Conservation (phyloP, 805 yeast species). For the Candida dendrica region DNA sequence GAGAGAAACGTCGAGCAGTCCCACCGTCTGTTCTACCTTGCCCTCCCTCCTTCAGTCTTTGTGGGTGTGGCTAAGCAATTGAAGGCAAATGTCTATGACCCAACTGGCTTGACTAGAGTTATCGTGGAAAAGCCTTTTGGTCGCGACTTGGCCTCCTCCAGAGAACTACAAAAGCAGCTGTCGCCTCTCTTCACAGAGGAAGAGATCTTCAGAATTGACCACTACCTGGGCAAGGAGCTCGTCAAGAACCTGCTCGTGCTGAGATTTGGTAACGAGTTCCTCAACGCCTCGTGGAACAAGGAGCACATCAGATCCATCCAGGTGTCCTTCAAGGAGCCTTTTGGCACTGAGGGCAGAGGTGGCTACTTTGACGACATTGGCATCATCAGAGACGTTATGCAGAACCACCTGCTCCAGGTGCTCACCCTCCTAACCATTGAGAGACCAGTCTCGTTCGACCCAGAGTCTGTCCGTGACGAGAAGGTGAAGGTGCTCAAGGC, state of each 20-base stretch:
- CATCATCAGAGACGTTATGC: conserved; percentile 96
- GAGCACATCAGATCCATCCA: conserved; percentile 74
- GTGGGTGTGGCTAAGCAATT: conserved; percentile 68
- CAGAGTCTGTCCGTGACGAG: conserved; percentile 93
- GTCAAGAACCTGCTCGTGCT: conserved; percentile 86
- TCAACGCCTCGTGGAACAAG: conserved; percentile 85
- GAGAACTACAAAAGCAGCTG: conserved; percentile 67
- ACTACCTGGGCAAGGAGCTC: conserved; percentile 96
- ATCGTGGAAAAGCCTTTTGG: conserved; percentile 98
- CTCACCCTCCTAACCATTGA: conserved; percentile 92
- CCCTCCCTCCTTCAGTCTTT: conserved; percentile 92
- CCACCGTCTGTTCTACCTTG: conserved; percentile 85
- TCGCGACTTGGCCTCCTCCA: conserved; percentile 74
- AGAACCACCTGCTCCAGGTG: conserved; percentile 92
- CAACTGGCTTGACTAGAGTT: conserved; percentile 66
- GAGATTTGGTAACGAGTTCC: conserved; percentile 85
- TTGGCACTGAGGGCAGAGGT: conserved; percentile 98
- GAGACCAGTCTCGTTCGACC: conserved; percentile 83
- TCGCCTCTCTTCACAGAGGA: conserved; percentile 87
- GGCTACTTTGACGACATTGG: conserved; percentile 96
- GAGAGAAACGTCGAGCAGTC: conserved; percentile 38
- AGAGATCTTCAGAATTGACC: conserved; percentile 93
- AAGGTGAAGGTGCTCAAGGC: conserved; percentile 89
- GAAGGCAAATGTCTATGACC: conserved; percentile 61
- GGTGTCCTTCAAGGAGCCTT: conserved; percentile 93